These are phyloP conservation scores for Aspergillus heteromorphus DNA, from an alignment of 495 filamentous ascomycete species.

Conservation along the genomic window DNA sequence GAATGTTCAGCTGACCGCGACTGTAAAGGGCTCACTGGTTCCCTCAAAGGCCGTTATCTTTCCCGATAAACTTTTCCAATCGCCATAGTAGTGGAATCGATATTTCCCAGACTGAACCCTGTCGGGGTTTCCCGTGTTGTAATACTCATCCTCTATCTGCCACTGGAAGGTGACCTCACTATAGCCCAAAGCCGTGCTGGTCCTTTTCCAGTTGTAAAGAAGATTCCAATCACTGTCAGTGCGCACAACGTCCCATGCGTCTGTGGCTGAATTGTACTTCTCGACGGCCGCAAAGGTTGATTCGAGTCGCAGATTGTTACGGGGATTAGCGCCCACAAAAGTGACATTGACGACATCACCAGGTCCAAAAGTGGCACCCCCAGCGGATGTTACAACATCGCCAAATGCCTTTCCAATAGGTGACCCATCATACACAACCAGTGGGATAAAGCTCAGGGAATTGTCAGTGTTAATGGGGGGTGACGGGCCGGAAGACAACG, in stretches of 20 bases:
- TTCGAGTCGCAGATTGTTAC: conserved; percentile 78
- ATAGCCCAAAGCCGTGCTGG: conserved; percentile 61
- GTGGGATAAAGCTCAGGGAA: conserved; percentile 74
- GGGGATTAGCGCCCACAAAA: conserved; percentile 86
- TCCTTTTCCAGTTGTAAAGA: conserved; percentile 75
- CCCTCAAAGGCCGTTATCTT: conserved; percentile 71
- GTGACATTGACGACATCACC: conserved; percentile 55
- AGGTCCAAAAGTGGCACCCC: conserved; percentile 42
- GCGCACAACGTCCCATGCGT: conserved; percentile 59
- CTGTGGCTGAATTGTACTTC: conserved; percentile 43
- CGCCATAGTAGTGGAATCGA: conserved; percentile 80
- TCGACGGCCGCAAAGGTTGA: conserved; percentile 79
- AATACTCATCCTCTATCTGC: conserved; percentile 61
- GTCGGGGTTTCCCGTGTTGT: conserved; percentile 31
- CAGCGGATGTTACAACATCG: conserved; percentile 58
- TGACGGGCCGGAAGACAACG: conserved; percentile 50
- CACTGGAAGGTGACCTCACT: conserved; percentile 78
- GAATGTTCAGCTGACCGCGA: conserved; percentile 17
- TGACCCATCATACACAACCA: conserved; percentile 69
- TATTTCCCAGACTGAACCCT: conserved; percentile 58
- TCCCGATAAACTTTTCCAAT: conserved; percentile 67
- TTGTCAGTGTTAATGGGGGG: conserved; percentile 80
- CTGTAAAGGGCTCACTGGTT: conserved; percentile 58
- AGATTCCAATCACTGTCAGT: conserved; percentile 77
- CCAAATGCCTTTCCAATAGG: conserved; percentile 72